Conservation (phyloP, 2,329 filamentous ascomycete genomes). For the Ophiostoma fasciatum region DNA sequence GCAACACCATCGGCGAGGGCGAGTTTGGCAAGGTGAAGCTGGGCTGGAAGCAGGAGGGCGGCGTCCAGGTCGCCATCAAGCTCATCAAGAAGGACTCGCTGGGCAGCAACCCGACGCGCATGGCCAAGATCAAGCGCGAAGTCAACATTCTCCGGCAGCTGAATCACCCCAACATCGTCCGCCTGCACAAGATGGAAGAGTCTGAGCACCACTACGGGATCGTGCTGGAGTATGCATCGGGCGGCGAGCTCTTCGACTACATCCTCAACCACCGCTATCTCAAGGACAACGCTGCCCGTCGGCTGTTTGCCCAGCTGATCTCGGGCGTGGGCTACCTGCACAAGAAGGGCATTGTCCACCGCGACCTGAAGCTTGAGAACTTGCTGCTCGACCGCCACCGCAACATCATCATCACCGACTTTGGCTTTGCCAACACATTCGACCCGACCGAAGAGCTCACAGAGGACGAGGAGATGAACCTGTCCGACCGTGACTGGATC, state of each 20-base stretch:
- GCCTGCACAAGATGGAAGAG: conserved; percentile 95
- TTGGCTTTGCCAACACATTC: conserved; percentile 97
- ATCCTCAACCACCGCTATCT: conserved; percentile 94
- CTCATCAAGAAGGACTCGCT: conserved; percentile 86
- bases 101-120: conserved; percentile 70
- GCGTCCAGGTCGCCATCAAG: conserved; percentile 92
- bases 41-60: conserved; percentile 93
- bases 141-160: conserved; percentile 81
- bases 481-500: conserved; percentile 77
- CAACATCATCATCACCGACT: conserved; percentile 99
- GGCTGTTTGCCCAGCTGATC: conserved; percentile 87
- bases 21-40: conserved; percentile 99
- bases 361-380: conserved; percentile 94
- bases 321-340: conserved; percentile 95
- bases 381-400: conserved; percentile 86
- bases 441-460: conserved; percentile 74
- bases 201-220: conserved; percentile 96
- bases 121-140: conserved; percentile 95
- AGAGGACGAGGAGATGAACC: conserved; percentile 78
- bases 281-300: conserved; percentile 80
- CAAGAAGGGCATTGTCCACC: conserved; percentile 96
- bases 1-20: conserved; percentile 90
- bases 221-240: conserved; percentile 94
- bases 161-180: conserved; percentile 89
- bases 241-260: conserved; percentile 95